phyloP scores from a whole-genome alignment of 768 basidiomycete species.

The Lactifluus rugatus region DNA sequence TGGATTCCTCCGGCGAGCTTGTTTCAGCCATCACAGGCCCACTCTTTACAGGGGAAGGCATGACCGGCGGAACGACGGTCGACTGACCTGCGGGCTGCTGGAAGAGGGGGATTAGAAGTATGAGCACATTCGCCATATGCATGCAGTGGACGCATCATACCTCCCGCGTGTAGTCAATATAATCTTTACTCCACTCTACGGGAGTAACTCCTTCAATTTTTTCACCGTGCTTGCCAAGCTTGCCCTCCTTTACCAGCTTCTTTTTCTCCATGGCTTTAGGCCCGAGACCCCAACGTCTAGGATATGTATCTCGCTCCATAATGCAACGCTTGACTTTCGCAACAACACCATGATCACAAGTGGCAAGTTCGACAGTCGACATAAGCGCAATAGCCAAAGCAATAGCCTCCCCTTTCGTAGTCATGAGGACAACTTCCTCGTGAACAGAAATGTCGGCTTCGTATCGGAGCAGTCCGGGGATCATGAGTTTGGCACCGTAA shows the following conservation, averaged over 20 bases:
- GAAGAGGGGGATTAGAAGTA: neutral
- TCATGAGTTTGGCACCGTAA: conserved; percentile 99
- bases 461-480: conserved; percentile 94
- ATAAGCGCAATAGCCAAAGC: conserved; percentile 93
- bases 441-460: conserved; percentile 89
- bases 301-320: conserved; percentile 99
- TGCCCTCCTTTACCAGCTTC: conserved; percentile 96
- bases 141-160: conserved; percentile 23
- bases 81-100: conserved; percentile 35
- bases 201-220: conserved; percentile 83
- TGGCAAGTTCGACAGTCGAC: conserved; percentile 96
- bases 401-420: conserved; percentile 97
- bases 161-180: conserved; percentile 85
- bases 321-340: conserved; percentile 99
- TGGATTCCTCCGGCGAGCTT: conserved; percentile 38
- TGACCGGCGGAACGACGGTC: conserved; percentile 22
- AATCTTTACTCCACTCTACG: conserved; percentile 82
- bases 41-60: conserved; percentile 19
- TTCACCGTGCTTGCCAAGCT: conserved; percentile 91
- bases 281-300: conserved; percentile 97
- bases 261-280: conserved; percentile 96
- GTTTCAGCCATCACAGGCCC: conserved; percentile 26
- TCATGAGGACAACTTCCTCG: conserved; percentile 97
- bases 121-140: conserved; percentile 23
- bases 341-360: conserved; percentile 97